Evolutionary conservation across 495 filamentous ascomycete species (phyloP), one percentile per base, ranked within the genome.

Genomic region (Xylaria palmicola): DNA sequence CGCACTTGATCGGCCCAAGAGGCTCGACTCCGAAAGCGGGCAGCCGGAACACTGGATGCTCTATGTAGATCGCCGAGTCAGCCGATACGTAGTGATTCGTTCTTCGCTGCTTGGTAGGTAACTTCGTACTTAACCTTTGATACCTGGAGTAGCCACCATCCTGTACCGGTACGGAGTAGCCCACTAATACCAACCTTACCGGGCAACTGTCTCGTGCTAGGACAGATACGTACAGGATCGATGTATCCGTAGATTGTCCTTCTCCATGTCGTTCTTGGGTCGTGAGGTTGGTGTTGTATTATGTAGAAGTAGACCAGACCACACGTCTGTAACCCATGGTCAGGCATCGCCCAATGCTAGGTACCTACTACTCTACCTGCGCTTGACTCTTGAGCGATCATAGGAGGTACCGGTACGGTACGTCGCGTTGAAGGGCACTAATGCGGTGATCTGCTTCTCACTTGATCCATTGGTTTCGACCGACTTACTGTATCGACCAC

Each of bases 11-110:
- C 19, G 48, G 24, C 49, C 34, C 36, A 60, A 37, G 58, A 48
- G n/a, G 52, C 41, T 59, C 59, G 62, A 59, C 66, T 72, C 69
- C 69, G 69, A 72, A 67, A 72, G 69, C 67, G 69, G 69, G 66
- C 67, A 56, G 40, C 40, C 56, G 52, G 53, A 56, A 22, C 29
- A 9, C 6, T 13, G 6, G 32, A 15, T n/a, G 10, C 41, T 36
- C 6, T 29, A 34, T 24, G 19, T 20, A 34, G 39, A 44, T 34
- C 53, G n/a, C 53, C 53, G 53, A 39, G 26, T 39, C 26, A 39
- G 39, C 53, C 53, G 53, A 15, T 9, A n/a, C n/a, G n/a, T n/a
- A 17, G 3, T 56, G 53, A 44, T 56, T 44, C 53, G 53, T 17
- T 20, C 26, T 2, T 24, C 32, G 32, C n/a, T 6, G 32, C 6